phyloP scores from a whole-genome alignment of 192 early-diverging fungal species.

The Coemansia sp. region DNA sequence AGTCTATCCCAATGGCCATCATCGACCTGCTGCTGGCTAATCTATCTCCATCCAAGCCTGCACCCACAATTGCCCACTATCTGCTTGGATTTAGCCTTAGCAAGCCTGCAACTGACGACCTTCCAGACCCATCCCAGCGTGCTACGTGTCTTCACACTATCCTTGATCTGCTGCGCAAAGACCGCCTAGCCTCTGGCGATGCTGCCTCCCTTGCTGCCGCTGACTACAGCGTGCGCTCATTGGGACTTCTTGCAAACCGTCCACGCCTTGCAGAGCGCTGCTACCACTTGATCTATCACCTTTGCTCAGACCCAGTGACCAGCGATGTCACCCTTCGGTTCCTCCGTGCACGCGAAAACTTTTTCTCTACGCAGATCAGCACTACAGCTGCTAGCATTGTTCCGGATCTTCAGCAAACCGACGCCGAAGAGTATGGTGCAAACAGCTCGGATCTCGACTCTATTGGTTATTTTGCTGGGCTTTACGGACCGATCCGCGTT shows the following conservation, averaged over 20 bases:
- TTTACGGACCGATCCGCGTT: constrained; percentile 26
- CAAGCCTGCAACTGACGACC: constrained; percentile 41
- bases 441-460: constrained; percentile 8
- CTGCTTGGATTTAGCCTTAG: constrained; percentile 78
- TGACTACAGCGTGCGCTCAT: constrained; percentile 3
- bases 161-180: constrained; percentile 60
- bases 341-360: constrained; percentile 77
- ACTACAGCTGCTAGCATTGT: constrained; percentile 23
- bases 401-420: constrained; percentile 21
- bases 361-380: constrained; percentile 68
- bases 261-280: constrained; percentile 86
- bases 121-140: constrained; percentile 48
- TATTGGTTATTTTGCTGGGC: background rate
- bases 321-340: constrained; percentile 71
- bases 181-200: constrained; percentile 39
- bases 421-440: constrained; percentile 2
- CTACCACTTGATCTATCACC: constrained; percentile 79
- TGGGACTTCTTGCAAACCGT: constrained; percentile 63
- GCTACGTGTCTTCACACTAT: constrained; percentile 64
- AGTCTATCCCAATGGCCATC: constrained; percentile 76
- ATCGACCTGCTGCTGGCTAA: constrained; percentile 84
- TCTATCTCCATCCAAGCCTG: constrained; percentile 52
- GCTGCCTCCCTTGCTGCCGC: constrained; percentile 14
- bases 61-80: constrained; percentile 84
- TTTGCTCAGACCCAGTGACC: constrained; percentile 72